A percentile compares a stretch with the other conserved stretches of the same genome.
phyloP scores from a whole-genome alignment of 1,139 yeast species.

The Geotrichum phurueaensis region DNA sequence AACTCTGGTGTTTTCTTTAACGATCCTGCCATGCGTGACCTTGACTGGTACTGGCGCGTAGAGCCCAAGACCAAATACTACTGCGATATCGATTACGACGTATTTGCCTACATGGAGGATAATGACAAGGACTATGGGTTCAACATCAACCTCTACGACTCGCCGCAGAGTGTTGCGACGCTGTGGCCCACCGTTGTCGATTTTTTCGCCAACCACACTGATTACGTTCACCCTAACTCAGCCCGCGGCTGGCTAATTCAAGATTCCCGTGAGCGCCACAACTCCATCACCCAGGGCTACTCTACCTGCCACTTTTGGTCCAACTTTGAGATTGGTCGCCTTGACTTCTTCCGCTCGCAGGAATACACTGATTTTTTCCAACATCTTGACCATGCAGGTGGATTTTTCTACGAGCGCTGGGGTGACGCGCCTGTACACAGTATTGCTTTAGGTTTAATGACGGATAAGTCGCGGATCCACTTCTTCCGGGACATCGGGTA shows the following conservation, averaged over 20 bases:
- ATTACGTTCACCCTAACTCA: slow-evolving; percentile 59
- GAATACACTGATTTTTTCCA: slow-evolving; percentile 63
- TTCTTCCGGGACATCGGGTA: slow-evolving; percentile 89
- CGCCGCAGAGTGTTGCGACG: slow-evolving; percentile 54
- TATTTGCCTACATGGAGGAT: slow-evolving; percentile 64
- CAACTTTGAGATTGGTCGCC: slow-evolving; percentile 72
- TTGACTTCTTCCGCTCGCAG: slow-evolving; percentile 69
- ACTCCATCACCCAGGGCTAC: slow-evolving; percentile 53
- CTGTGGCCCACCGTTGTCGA: slow-evolving; percentile 66
- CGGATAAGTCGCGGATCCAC: slow-evolving; percentile 61
- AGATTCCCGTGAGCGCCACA: slow-evolving; percentile 39
- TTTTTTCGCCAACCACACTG: slow-evolving; percentile 51
- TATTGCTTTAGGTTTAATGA: slow-evolving; percentile 64
- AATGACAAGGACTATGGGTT: slow-evolving; percentile 65
- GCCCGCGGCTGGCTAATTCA: slow-evolving; percentile 73
- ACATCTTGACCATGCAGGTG: slow-evolving; percentile 60
- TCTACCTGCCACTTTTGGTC: slow-evolving; percentile 88
- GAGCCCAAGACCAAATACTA: slow-evolving; percentile 70
- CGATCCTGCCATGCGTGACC: slow-evolving; percentile 52
- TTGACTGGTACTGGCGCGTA: slow-evolving; percentile 68
- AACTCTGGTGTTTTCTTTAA: slow-evolving; percentile 60
- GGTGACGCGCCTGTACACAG: slow-evolving; percentile 90
- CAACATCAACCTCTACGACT: slow-evolving; percentile 61
- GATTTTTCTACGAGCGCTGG: slow-evolving; percentile 83
- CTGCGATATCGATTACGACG: slow-evolving; percentile 66